Base-by-base conservation (phyloP, 805 yeast species). In the Cyberlindnera euphorbiiphila region DNA sequence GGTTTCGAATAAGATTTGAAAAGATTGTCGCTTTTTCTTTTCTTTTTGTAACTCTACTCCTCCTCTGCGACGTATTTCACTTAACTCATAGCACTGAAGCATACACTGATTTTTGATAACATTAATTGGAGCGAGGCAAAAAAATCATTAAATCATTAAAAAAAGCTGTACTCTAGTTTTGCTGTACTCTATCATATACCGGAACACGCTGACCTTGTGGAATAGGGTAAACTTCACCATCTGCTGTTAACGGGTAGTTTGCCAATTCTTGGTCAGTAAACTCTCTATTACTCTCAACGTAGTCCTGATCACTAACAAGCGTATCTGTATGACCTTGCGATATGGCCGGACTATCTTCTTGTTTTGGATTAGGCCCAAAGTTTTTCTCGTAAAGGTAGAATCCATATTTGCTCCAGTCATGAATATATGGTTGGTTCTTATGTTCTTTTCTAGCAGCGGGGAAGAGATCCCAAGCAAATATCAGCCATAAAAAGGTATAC, bases 401-500 rank as follows among this genome's bases (percentile, higher is more conserved):
- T 4, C 53, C 57, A 15, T 42, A 27, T 4, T 45, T 34, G 19
- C 40, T 47, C 54, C 54, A 53, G n/a, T 47, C 43, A n/a, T 42
- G 36, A 24, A 54, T 54, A 22, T 44, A 43, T 25, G 50, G 57
- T 6, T 34, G 36, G 33, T 53, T 49, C 32, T 47, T 47, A 32
- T 49, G 55, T 1, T 43, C 43, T 29, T 50, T 53, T 43, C 65
- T 62, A 14, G 79, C 73, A 15, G 84, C 80, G 1, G 87, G 81
- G 50, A 72, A 70, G 47, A 88, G 69, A 56, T 91, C 97, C 42
- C 74, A 69, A 2, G 83, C 64, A 58, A 89, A 68, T 39, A 80
- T 62, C 4, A 81, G 54, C 46, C 81, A 73, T 43, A 84, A 66
- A 23, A 81, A 51, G 4, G 95, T 93, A 56, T 84, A 89, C 78